A percentile compares a stretch with the other conserved stretches of the same genome.
Evolutionary conservation across 768 basidiomycete genomes (phyloP).

Genomic region (Pilatotrama ljubarskyi): DNA sequence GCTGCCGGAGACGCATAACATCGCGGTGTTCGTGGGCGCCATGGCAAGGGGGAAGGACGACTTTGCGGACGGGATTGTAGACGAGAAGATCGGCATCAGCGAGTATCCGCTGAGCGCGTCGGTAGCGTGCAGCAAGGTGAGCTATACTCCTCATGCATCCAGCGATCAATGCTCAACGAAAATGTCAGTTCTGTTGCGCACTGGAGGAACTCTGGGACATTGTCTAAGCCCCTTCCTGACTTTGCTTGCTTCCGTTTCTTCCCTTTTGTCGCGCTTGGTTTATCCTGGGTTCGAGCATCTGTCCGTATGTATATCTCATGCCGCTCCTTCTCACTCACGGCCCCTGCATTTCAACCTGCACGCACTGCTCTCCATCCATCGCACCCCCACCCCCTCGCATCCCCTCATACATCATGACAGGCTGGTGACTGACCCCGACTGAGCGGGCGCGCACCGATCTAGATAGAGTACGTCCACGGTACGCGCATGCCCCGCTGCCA

Average conservation of each 20-base stretch:
- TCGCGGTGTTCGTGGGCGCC: slow-evolving; percentile 96
- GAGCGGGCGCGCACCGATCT: neutral
- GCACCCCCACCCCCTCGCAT: neutral
- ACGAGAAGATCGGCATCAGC: slow-evolving; percentile 96
- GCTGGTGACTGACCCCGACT: slow-evolving; percentile 15
- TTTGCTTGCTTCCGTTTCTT: neutral
- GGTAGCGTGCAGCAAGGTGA: slow-evolving; percentile 96
- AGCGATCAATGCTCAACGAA: neutral
- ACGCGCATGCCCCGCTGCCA: slow-evolving; percentile 3
- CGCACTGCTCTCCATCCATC: slow-evolving; percentile 16
- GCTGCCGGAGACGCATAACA: slow-evolving; percentile 81
- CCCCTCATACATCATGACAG: slow-evolving; percentile 15
- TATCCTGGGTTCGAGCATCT: neutral
- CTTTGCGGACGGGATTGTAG: slow-evolving; percentile 93
- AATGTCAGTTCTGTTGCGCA: slow-evolving; percentile 85
- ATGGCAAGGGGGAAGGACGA: slow-evolving; percentile 97
- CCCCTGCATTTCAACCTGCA: slow-evolving; percentile 31
- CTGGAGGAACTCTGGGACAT: slow-evolving; percentile 96
- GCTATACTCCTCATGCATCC: slow-evolving; percentile 27
- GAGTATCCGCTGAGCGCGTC: slow-evolving; percentile 91
- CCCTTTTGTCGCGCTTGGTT: neutral
- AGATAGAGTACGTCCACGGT: neutral
- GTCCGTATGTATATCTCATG: slow-evolving; percentile 4
- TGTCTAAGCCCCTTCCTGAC: slow-evolving; percentile 45
- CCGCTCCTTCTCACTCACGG: slow-evolving; percentile 3